A percentile compares a stretch with the other conserved stretches of the same genome.
phyloP scores from a whole-genome alignment of 192 early-diverging fungal genomes.

The Pecoramyces ruminantium region DNA sequence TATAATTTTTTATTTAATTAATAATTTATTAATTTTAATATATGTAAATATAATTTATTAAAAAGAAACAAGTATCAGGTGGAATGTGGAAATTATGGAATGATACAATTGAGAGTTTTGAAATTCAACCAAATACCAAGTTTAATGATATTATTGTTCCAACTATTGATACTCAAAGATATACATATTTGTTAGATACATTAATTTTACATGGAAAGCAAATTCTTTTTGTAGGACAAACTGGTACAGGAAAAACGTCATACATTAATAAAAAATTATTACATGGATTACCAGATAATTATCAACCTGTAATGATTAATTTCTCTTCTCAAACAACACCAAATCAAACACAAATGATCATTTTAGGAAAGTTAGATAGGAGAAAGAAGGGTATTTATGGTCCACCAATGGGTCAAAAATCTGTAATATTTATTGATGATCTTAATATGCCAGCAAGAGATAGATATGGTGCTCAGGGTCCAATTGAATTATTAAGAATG shows the following conservation, averaged over 20 bases:
- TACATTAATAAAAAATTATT: slow-evolving; percentile 36
- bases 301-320: slow-evolving; percentile 36
- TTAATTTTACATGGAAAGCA: slow-evolving; percentile 28
- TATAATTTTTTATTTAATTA: slow-evolving; percentile 2
- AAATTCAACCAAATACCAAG: slow-evolving; percentile 24
- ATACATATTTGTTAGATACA: slow-evolving; percentile 38
- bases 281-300: slow-evolving; percentile 25
- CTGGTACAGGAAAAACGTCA: slow-evolving; percentile 46
- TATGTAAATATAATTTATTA: not conserved
- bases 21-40: slow-evolving; percentile 30
- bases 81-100: slow-evolving; percentile 32
- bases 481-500: slow-evolving; percentile 34
- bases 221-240: slow-evolving; percentile 33
- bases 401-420: slow-evolving; percentile 27
- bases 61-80: not conserved
- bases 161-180: slow-evolving; percentile 39
- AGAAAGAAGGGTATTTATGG: slow-evolving; percentile 43
- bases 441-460: slow-evolving; percentile 46
- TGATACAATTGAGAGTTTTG: slow-evolving; percentile 19
- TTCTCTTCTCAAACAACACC: slow-evolving; percentile 38
- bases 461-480: slow-evolving; percentile 39
- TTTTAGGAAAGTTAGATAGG: slow-evolving; percentile 43
- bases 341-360: slow-evolving; percentile 36
- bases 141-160: slow-evolving; percentile 45
- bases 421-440: slow-evolving; percentile 40